Evolutionary conservation across 805 yeast genomes (phyloP).

Genomic region (Metschnikowia drakensbergensis): DNA sequence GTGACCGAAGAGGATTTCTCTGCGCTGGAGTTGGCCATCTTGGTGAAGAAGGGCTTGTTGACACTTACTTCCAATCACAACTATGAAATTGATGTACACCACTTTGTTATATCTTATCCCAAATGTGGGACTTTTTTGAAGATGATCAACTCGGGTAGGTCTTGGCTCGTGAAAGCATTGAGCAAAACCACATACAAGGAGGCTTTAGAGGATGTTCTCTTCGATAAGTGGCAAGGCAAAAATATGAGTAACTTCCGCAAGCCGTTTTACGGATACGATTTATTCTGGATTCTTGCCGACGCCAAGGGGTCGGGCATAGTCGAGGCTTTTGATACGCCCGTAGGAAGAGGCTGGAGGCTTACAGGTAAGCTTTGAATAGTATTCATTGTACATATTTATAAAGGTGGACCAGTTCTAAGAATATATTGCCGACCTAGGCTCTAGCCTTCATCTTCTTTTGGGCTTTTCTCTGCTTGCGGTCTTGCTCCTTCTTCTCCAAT

Average conservation of each 20-base stretch:
- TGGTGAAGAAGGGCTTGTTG: slow-evolving; percentile 42
- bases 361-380: slow-evolving; percentile 41
- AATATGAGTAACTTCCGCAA: slow-evolving; percentile 39
- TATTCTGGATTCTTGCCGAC: slow-evolving; percentile 49
- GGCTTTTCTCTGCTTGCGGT: slow-evolving; percentile 75
- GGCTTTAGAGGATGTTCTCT: slow-evolving; percentile 38
- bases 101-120: slow-evolving; percentile 46
- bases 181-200: slow-evolving; percentile 40
- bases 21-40: slow-evolving; percentile 24
- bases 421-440: slow-evolving; percentile 17
- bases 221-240: slow-evolving; percentile 44
- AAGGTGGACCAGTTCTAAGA: not conserved
- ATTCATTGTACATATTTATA: not conserved
- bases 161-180: slow-evolving; percentile 41
- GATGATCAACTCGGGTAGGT: slow-evolving; percentile 41
- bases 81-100: slow-evolving; percentile 36
- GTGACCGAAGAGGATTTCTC: slow-evolving; percentile 23
- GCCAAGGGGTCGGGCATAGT: slow-evolving; percentile 49
- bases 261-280: slow-evolving; percentile 49
- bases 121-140: slow-evolving; percentile 48
- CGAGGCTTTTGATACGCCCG: slow-evolving; percentile 52
- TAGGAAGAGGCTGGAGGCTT: slow-evolving; percentile 56
- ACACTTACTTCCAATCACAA: slow-evolving; percentile 45
- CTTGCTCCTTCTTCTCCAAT: slow-evolving; percentile 71
- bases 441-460: slow-evolving; percentile 56